phyloP scores from a whole-genome alignment of 768 basidiomycete species.

The Butyriboletus loyo region DNA sequence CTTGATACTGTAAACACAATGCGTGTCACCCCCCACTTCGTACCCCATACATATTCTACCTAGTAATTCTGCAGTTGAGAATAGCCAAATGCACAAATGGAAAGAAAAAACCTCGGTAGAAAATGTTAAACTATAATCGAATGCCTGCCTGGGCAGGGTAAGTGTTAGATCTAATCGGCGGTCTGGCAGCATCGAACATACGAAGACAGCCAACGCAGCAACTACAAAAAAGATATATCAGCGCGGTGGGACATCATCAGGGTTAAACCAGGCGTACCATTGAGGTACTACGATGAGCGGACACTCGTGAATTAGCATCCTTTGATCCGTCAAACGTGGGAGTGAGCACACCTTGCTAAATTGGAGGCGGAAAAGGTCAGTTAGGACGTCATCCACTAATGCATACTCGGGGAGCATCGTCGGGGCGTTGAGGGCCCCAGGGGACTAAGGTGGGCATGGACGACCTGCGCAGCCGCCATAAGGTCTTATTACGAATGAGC shows the following conservation, averaged over 20 bases:
- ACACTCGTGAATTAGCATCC: neutral
- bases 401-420: slow-evolving; percentile 5
- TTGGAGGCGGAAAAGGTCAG: slow-evolving; percentile 17
- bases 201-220: slow-evolving; percentile 18
- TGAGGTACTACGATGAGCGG: slow-evolving; percentile 10
- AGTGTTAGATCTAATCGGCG: neutral
- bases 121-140: slow-evolving; percentile 26
- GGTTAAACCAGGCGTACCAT: slow-evolving; percentile 6
- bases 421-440: neutral
- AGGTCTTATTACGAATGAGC: neutral
- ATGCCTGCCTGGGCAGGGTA: slow-evolving; percentile 7
- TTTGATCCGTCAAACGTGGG: neutral
- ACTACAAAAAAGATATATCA: slow-evolving; percentile 6
- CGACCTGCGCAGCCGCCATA: neutral
- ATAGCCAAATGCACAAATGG: neutral
- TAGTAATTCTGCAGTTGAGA: slow-evolving; percentile 6
- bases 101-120: slow-evolving; percentile 15
- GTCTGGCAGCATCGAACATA: neutral
- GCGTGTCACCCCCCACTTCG: slow-evolving; percentile 23
- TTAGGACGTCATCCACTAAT: neutral
- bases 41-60: slow-evolving; percentile 25
- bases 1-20: slow-evolving; percentile 26
- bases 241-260: neutral
- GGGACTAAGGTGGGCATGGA: too few species aligned
- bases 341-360: slow-evolving; percentile 16